Evolutionary conservation across 2,329 filamentous ascomycete genomes (phyloP).

Genomic region (Penicillium sp.): DNA sequence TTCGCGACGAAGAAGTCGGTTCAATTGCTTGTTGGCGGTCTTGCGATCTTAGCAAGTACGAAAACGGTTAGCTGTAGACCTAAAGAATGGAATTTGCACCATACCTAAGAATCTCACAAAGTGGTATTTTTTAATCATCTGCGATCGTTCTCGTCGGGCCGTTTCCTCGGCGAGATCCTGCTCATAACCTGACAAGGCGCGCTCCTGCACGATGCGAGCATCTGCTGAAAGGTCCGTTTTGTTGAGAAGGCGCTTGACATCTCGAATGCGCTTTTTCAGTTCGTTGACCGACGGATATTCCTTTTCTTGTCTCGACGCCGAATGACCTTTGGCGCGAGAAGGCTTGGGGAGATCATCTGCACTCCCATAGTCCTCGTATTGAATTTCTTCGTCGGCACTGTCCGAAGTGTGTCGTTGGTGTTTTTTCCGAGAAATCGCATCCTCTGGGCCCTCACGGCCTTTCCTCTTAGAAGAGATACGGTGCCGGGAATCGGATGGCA

Average conservation of each 20-base stretch:
- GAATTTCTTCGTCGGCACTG: constrained; percentile 8
- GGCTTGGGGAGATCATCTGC: constrained; percentile 4
- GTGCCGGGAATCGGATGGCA: constrained; percentile 10
- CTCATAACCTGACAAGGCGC: constrained; percentile 52
- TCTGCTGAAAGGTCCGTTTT: constrained; percentile 49
- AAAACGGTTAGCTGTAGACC: not conserved
- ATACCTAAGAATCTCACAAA: constrained; percentile 59
- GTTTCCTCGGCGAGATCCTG: constrained; percentile 50
- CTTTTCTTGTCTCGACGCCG: constrained; percentile 22
- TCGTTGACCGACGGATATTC: constrained; percentile 42
- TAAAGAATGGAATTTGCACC: constrained; percentile 1
- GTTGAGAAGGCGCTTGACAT: constrained; percentile 50
- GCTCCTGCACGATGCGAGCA: constrained; percentile 53
- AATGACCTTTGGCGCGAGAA: constrained; percentile 12
- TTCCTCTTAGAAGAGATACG: constrained; percentile 26
- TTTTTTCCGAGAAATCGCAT: constrained; percentile 25
- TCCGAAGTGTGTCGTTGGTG: constrained; percentile 14
- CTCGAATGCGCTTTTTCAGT: constrained; percentile 52
- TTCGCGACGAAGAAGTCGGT: constrained; percentile 33
- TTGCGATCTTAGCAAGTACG: constrained; percentile 34
- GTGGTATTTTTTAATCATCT: constrained; percentile 58
- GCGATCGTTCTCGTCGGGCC: constrained; percentile 46
- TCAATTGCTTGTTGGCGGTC: constrained; percentile 39
- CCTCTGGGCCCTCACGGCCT: constrained; percentile 24
- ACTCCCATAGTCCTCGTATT: constrained; percentile 11